Percentiles rank a stretch among this genome's conserved stretches.
These are phyloP conservation scores for Leccinum boreale DNA, from an alignment of 768 basidiomycete species.

Conservation along the genomic window DNA sequence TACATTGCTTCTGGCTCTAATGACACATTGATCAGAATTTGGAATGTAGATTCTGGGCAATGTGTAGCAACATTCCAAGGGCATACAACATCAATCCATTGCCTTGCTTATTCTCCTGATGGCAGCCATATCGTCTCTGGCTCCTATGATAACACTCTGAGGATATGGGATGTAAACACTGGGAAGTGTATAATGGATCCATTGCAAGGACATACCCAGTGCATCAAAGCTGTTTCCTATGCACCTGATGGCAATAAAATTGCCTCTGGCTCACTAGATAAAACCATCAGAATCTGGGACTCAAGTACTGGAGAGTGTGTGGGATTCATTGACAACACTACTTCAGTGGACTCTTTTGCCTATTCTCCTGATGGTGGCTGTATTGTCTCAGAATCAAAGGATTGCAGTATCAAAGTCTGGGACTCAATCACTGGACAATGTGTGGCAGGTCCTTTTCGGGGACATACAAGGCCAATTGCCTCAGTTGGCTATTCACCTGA, in stretches of 20 bases:
- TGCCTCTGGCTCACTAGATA: slow-evolving; percentile 15
- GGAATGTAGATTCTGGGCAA: slow-evolving; percentile 12
- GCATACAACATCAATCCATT: background rate
- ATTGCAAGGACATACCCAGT: background rate
- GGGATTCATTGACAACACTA: too few species aligned
- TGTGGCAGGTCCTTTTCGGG: slow-evolving; percentile 15
- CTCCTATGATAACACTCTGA: slow-evolving; percentile 1
- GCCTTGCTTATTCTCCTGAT: slow-evolving; percentile 15
- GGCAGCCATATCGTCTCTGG: slow-evolving; percentile 13
- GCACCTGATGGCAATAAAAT: slow-evolving; percentile 21
- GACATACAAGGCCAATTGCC: slow-evolving; percentile 11
- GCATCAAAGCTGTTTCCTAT: slow-evolving; percentile 13
- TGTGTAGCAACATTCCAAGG: slow-evolving; percentile 2
- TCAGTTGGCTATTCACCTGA: slow-evolving; percentile 16
- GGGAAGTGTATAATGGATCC: slow-evolving; percentile 9
- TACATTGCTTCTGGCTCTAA: slow-evolving; percentile 21
- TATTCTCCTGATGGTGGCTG: slow-evolving; percentile 23
- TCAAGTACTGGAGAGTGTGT: slow-evolving; percentile 2
- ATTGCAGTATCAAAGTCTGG: slow-evolving; percentile 21
- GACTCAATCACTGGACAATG: slow-evolving; percentile 8
- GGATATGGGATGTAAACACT: slow-evolving; percentile 15
- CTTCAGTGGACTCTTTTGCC: slow-evolving; percentile 14
- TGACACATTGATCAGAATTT: slow-evolving; percentile 14
- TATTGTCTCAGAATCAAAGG: slow-evolving; percentile 24
- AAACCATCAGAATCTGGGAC: slow-evolving; percentile 22